These are phyloP conservation scores for Kazachstania sp. DNA, from an alignment of 1,139 yeast genomes.

Conservation along the genomic window DNA sequence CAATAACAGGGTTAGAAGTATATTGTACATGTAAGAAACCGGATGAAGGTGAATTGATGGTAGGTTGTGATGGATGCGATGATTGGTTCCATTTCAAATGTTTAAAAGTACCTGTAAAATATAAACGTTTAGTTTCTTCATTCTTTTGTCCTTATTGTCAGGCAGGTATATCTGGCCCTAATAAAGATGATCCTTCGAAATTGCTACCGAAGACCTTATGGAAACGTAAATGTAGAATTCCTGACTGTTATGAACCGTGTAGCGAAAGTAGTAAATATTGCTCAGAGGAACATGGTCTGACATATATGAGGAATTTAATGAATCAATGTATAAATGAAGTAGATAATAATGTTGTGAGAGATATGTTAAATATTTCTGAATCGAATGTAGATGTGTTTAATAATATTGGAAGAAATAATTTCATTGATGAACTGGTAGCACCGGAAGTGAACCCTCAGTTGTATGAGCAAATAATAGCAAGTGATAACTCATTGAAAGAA, in stretches of 20 bases:
- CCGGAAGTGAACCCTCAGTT: slow-evolving; percentile 29
- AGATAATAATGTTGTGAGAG: slow-evolving; percentile 5
- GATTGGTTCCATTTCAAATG: slow-evolving; percentile 91
- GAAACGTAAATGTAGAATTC: slow-evolving; percentile 68
- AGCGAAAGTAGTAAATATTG: slow-evolving; percentile 59
- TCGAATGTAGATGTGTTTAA: slow-evolving; percentile 25
- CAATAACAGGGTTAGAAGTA: slow-evolving; percentile 45
- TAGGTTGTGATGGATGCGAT: slow-evolving; percentile 90
- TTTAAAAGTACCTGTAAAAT: slow-evolving; percentile 48
- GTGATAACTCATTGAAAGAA: slow-evolving; percentile 20
- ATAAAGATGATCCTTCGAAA: slow-evolving; percentile 2
- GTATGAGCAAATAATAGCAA: slow-evolving; percentile 31
- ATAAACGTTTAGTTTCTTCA: slow-evolving; percentile 50
- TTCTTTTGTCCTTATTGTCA: slow-evolving; percentile 74
- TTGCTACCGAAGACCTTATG: slow-evolving; percentile 42
- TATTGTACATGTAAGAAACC: slow-evolving; percentile 75
- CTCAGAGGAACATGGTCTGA: slow-evolving; percentile 58
- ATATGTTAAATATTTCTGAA: slow-evolving; percentile 14
- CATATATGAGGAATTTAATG: slow-evolving; percentile 38
- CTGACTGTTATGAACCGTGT: slow-evolving; percentile 54
- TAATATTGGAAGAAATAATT: slow-evolving; percentile 17
- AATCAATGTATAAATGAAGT: slow-evolving; percentile 19
- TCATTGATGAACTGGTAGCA: slow-evolving; percentile 14
- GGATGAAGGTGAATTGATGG: slow-evolving; percentile 78
- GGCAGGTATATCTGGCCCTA: slow-evolving; percentile 38